Evolutionary conservation across 176 grass and related monocot genomes (phyloP).

Genomic region (Aechmea fasciata): DNA sequence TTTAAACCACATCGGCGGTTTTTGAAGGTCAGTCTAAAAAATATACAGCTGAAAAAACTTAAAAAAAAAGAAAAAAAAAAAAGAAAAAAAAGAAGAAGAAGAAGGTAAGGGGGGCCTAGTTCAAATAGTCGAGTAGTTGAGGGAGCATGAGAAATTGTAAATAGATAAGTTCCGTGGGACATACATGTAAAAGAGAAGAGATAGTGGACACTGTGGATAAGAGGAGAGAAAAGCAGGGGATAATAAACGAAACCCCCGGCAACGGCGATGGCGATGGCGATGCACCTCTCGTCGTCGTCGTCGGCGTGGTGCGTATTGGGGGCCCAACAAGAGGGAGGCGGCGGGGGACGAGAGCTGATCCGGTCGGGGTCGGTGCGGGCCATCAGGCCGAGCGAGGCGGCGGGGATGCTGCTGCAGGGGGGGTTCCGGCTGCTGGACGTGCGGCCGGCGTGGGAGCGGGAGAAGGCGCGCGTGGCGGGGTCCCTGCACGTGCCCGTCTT

Average conservation of each 20-base stretch:
- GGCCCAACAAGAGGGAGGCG: slow-evolving; percentile 9
- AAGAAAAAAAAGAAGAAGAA: too few relatives aligned
- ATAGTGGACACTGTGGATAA: slow-evolving; percentile 16
- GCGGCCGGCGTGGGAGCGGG: slow-evolving; percentile 69
- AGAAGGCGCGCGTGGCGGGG: slow-evolving; percentile 47
- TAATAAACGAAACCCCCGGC: too few relatives aligned
- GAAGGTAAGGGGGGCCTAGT: too few relatives aligned
- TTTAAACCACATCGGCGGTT: too few relatives aligned
- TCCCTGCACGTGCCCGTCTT: slow-evolving; percentile 61
- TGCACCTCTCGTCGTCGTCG: slow-evolving; percentile 12
- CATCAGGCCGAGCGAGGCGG: slow-evolving; percentile 51
- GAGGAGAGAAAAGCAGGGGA: neutral
- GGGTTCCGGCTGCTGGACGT: slow-evolving; percentile 73
- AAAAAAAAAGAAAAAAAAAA: too few relatives aligned
- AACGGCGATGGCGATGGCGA: neutral
- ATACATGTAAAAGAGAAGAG: neutral
- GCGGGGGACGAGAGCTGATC: slow-evolving; percentile 36
- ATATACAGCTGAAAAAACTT: too few relatives aligned
- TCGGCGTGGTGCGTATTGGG: neutral
- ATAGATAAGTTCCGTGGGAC: too few relatives aligned
- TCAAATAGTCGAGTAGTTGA: too few relatives aligned
- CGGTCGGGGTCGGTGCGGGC: slow-evolving; percentile 47
- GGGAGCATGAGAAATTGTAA: too few relatives aligned
- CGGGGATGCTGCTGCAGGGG: slow-evolving; percentile 22
- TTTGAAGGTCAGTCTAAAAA: too few relatives aligned